These are phyloP conservation scores for Coniferiporia sulphurascens DNA, from an alignment of 1,284 basidiomycete genomes.

Conservation along the genomic window DNA sequence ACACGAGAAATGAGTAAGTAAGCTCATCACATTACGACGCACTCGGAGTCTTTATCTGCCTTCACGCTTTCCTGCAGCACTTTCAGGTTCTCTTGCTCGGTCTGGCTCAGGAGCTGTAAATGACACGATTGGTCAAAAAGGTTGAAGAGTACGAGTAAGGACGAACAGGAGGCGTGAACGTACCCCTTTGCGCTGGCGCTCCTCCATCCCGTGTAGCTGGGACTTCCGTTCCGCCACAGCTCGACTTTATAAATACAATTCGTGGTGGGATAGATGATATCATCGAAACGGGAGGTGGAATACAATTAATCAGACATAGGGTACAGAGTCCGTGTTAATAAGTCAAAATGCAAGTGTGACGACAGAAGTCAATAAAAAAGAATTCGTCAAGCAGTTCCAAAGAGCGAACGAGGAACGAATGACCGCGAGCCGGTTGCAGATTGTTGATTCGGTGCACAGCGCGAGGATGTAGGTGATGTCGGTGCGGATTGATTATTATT, in stretches of 20 bases:
- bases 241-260: conserved; percentile 2
- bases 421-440: not conserved
- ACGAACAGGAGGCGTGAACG: not conserved
- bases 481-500: not conserved
- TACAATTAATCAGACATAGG: too few relatives aligned
- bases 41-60: conserved; percentile 6
- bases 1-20: not conserved
- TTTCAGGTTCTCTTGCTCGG: conserved; percentile 7
- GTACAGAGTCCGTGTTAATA: too few relatives aligned
- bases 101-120: conserved; percentile 8
- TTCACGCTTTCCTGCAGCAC: conserved; percentile 11
- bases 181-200: conserved; percentile 14
- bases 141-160: not conserved
- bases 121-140: not conserved
- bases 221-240: conserved; percentile 14
- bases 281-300: not conserved
- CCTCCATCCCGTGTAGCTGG: conserved; percentile 11
- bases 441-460: conserved; percentile 5
- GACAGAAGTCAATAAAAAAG: not conserved
- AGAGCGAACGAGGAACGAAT: conserved; percentile 13
- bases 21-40: conserved; percentile 12
- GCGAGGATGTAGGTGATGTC: not conserved
- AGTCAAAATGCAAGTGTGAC: too few relatives aligned
- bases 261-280: not conserved
- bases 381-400: conserved; percentile 11